A percentile compares a stretch with the other conserved stretches of the same genome.
phyloP scores from a whole-genome alignment of 345 rosid genomes.

The Hypericum androsaemum region DNA sequence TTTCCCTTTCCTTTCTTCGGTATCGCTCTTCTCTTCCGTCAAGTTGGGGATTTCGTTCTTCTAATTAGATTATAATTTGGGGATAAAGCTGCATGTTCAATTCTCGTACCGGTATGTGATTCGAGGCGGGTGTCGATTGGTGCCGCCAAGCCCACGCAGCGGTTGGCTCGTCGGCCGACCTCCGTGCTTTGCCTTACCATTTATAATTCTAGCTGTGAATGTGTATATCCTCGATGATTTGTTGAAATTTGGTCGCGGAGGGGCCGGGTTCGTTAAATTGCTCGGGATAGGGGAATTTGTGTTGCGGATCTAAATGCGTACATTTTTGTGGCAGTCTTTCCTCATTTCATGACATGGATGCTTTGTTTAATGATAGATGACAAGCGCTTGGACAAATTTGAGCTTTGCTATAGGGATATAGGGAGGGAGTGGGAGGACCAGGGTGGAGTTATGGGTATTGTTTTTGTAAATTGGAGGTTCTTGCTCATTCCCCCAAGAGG shows the following conservation, averaged over 20 bases:
- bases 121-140: no score
- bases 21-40: no score
- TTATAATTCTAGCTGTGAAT: no score
- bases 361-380: constrained; percentile 94
- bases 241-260: not conserved
- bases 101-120: no score
- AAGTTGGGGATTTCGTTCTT: no score
- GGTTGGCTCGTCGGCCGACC: no score
- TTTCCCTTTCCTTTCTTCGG: no score
- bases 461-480: constrained; percentile 56
- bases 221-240: no score
- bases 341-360: constrained; percentile 72
- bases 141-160: no score
- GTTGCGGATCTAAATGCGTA: constrained; percentile 30
- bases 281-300: not conserved
- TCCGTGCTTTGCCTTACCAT: no score
- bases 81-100: no score
- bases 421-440: constrained; percentile 87
- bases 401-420: constrained; percentile 90
- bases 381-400: constrained; percentile 88
- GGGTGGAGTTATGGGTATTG: constrained; percentile 57
- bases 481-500: constrained; percentile 49
- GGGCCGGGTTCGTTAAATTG: not conserved
- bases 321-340: constrained; percentile 36
- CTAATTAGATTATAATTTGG: no score